Conservation (phyloP, 2,329 filamentous ascomycete genomes). For the Berkeleyomyces basicola region DNA sequence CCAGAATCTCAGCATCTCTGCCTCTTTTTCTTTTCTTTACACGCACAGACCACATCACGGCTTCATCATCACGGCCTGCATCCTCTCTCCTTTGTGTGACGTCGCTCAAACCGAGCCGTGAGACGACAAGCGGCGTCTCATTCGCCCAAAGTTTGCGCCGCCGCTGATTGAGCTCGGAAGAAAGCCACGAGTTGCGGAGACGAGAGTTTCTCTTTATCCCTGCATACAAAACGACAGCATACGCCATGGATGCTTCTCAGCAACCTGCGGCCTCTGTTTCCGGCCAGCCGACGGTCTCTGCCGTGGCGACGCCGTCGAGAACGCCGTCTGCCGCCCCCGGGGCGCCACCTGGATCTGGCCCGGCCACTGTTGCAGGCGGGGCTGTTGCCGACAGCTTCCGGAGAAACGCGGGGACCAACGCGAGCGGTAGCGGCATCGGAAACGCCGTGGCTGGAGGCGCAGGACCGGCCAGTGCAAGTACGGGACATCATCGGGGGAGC, state of each 20-base stretch:
- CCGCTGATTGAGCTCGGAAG: neutral
- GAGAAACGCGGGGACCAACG: neutral
- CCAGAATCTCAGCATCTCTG: neutral
- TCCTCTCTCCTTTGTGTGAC: neutral
- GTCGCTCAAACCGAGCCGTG: neutral
- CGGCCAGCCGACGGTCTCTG: neutral
- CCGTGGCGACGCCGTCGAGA: neutral
- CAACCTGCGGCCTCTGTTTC: neutral
- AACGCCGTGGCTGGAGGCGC: neutral
- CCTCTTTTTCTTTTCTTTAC: neutral
- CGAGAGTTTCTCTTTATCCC: neutral
- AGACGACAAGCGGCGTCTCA: neutral
- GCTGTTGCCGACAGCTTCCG: neutral
- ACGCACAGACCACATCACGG: neutral
- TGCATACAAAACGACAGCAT: neutral
- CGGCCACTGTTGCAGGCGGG: neutral
- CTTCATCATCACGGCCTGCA: neutral
- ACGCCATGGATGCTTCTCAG: constrained; percentile 1
- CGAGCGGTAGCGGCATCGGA: constrained; percentile 11
- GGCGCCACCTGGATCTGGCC: neutral
- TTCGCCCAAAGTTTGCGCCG: neutral
- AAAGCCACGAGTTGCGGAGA: neutral
- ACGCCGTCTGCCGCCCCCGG: neutral
- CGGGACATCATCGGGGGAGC: neutral
- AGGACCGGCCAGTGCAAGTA: neutral